Percentiles rank a stretch among this genome's conserved stretches.
Evolutionary conservation across 2,329 filamentous ascomycete genomes (phyloP).

Genomic region (Curvularia sp.): DNA sequence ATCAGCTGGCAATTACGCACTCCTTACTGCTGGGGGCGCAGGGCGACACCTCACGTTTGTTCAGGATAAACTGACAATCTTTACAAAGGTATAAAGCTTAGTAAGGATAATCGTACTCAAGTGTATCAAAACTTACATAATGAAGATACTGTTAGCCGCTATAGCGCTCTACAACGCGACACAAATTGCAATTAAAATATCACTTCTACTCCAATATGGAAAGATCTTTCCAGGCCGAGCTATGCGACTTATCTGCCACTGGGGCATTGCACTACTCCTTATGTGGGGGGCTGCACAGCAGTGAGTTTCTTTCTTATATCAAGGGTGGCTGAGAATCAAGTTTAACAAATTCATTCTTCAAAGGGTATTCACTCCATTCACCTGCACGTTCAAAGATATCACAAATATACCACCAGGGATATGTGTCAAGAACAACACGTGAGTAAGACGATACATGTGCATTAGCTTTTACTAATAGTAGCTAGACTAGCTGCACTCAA

Average conservation of each 20-base stretch:
- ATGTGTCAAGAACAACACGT: background rate
- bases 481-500: background rate
- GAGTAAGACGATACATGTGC: background rate
- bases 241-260: background rate
- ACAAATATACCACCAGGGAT: background rate
- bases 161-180: background rate
- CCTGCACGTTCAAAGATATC: background rate
- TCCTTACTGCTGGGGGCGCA: background rate
- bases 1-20: background rate
- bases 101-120: background rate
- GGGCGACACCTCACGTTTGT: background rate
- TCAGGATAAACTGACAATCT: background rate
- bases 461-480: background rate
- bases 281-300: background rate
- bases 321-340: background rate
- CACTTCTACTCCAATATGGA: background rate
- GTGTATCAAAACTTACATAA: background rate
- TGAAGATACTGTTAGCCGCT: background rate
- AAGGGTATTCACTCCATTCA: background rate
- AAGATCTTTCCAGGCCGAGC: background rate
- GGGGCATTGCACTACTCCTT: background rate
- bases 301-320: background rate
- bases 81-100: background rate
- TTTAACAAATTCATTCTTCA: background rate
- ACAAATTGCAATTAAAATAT: conserved; percentile 3